Percentiles rank a stretch among this genome's conserved stretches.
Evolutionary conservation across 2,329 filamentous ascomycete species (phyloP).

Genomic region (Pseudophaeomoniella oleicola): DNA sequence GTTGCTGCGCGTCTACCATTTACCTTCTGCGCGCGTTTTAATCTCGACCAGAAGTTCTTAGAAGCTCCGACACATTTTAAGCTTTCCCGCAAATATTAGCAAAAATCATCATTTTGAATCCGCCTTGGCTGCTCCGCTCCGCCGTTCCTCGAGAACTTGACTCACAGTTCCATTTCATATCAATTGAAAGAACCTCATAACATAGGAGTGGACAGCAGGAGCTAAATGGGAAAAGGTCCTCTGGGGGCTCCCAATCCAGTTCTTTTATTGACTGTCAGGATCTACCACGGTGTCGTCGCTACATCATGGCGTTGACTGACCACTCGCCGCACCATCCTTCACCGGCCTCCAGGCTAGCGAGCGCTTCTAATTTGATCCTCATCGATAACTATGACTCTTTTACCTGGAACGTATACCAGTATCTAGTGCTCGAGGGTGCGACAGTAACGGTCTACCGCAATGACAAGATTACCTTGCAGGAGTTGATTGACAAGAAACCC

Average conservation of each 20-base stretch:
- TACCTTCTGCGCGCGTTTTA: too few species aligned
- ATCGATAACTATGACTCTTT: conserved; percentile 99
- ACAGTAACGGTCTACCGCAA: conserved; percentile 82
- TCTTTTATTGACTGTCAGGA: conserved; percentile 5
- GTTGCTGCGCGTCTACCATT: too few species aligned
- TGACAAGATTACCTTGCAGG: conserved; percentile 74
- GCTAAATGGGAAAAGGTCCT: conserved; percentile 1
- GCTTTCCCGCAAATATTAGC: too few species aligned
- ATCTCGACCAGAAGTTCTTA: too few species aligned
- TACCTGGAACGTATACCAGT: conserved; percentile 99
- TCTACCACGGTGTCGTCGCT: too few species aligned
- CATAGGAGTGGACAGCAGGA: too few species aligned
- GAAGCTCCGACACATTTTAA: too few species aligned
- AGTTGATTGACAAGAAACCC: conserved; percentile 68
- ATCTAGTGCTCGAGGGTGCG: conserved; percentile 89
- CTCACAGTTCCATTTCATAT: conserved; percentile 1
- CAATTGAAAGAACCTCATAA: too few species aligned
- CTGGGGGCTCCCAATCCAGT: background rate
- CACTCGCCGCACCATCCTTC: conserved; percentile 78
- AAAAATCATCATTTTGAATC: too few species aligned
- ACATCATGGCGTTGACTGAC: conserved; percentile 44
- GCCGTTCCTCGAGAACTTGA: too few species aligned
- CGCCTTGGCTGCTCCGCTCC: too few species aligned
- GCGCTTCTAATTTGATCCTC: conserved; percentile 78
- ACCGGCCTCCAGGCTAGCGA: conserved; percentile 56